phyloP scores from a whole-genome alignment of 1,139 yeast genomes.

The Scheffersomyces illinoinensis region DNA sequence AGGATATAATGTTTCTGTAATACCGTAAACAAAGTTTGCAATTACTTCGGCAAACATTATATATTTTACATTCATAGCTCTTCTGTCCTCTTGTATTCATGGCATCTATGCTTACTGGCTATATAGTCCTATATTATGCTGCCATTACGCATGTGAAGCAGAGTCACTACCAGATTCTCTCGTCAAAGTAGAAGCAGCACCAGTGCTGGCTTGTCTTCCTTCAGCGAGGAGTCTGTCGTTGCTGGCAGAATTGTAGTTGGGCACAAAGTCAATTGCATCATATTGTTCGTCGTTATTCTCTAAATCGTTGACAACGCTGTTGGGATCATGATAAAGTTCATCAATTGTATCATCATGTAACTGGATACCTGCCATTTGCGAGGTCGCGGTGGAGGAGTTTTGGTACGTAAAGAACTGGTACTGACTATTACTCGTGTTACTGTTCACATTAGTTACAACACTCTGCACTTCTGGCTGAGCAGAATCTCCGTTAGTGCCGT shows the following conservation, averaged over 20 bases:
- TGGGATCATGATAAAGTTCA: constrained; percentile 13
- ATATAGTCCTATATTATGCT: background rate
- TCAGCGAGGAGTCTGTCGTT: constrained; percentile 23
- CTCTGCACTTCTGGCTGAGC: background rate
- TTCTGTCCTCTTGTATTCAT: background rate
- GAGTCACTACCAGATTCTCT: background rate
- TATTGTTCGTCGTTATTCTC: constrained; percentile 19
- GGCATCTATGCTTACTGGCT: background rate
- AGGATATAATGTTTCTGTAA: too few relatives aligned
- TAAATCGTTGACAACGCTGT: background rate
- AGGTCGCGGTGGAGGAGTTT: constrained; percentile 4
- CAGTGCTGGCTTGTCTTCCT: constrained; percentile 2
- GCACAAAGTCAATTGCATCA: constrained; percentile 36
- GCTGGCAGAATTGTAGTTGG: constrained; percentile 34
- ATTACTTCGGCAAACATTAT: background rate
- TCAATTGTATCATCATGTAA: constrained; percentile 7
- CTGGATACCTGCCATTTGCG: background rate
- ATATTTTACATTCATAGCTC: constrained; percentile 4
- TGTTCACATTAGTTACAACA: background rate
- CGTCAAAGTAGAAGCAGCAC: background rate
- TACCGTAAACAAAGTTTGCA: background rate
- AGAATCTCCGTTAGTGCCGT: background rate
- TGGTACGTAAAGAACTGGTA: constrained; percentile 18
- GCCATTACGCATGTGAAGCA: background rate
- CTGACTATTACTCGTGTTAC: constrained; percentile 2